Percentiles rank a stretch among this genome's conserved stretches.
phyloP scores from a whole-genome alignment of 495 filamentous ascomycete species.

The Lophiostoma macrostomum region DNA sequence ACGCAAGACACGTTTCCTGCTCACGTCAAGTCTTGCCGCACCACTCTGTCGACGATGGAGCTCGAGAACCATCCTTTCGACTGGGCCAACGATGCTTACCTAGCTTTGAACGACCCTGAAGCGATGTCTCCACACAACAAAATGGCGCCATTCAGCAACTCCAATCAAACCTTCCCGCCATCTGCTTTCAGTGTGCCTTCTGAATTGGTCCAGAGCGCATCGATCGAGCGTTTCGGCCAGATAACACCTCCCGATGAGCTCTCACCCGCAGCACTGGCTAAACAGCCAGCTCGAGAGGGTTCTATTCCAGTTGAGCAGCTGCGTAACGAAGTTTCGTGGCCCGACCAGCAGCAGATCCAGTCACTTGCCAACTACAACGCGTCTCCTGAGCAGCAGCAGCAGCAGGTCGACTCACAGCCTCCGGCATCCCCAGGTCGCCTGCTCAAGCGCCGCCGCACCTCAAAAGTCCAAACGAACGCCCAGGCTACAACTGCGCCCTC shows the following conservation, averaged over 20 bases:
- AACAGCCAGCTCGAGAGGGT: not conserved
- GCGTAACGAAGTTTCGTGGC: conserved; percentile 7
- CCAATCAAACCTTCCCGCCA: not conserved
- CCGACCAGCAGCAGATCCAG: not conserved
- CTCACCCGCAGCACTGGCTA: conserved; percentile 8
- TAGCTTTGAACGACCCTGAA: conserved; percentile 5
- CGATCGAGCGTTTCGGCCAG: conserved; percentile 26
- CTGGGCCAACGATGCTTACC: conserved; percentile 10
- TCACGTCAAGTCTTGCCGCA: too few species aligned
- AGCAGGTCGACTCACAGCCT: not conserved
- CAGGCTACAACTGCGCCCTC: not conserved
- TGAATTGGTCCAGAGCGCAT: not conserved
- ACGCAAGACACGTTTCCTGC: too few species aligned
- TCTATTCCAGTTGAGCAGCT: conserved; percentile 18
- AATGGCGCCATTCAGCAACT: conserved; percentile 8
- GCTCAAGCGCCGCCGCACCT: not conserved
- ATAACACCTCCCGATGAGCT: conserved; percentile 32
- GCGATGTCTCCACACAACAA: not conserved
- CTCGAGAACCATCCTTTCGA: conserved; percentile 9
- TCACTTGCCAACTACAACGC: conserved; percentile 11
- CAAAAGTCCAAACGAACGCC: not conserved
- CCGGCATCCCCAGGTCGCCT: not conserved
- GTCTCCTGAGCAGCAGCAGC: not conserved
- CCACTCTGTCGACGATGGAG: too few species aligned
- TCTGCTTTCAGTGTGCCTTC: conserved; percentile 7